Evolutionary conservation across 345 rosid species (phyloP).

Genomic region (Atalantia buxifolia): DNA sequence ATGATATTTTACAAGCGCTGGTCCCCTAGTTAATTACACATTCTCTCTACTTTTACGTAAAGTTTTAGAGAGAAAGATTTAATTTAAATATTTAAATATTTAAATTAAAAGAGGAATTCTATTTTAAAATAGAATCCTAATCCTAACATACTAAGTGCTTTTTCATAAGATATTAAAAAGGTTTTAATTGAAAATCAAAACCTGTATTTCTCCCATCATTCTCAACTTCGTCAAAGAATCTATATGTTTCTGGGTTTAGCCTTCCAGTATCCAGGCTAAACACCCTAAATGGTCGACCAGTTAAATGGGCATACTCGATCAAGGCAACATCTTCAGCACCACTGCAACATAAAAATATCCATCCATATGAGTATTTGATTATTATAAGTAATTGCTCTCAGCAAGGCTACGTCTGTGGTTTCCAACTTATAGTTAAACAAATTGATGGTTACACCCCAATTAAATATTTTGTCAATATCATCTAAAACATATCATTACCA

Average conservation of each 20-base stretch:
- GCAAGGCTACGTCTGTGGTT: background rate
- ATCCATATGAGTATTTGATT: background rate
- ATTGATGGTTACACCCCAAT: background rate
- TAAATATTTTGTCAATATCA: background rate
- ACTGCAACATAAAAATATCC: conserved; percentile 35
- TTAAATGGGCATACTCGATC: conserved; percentile 86
- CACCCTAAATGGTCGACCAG: conserved; percentile 82
- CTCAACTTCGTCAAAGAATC: conserved; percentile 67
- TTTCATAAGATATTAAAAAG: no score
- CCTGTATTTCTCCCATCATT: no score
- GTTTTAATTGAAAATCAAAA: no score
- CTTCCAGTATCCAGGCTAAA: conserved; percentile 94
- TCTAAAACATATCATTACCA: background rate
- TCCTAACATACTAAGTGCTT: no score
- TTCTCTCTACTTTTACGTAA: no score
- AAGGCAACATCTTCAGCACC: conserved; percentile 98
- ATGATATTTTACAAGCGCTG: no score
- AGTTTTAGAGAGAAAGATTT: no score
- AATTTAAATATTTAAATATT: no score
- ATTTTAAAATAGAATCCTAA: no score
- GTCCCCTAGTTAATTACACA: no score
- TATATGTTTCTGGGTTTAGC: conserved; percentile 80
- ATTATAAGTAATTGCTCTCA: background rate
- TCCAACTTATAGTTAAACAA: background rate
- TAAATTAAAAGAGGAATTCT: no score